Percentiles rank a stretch among this genome's conserved stretches.
phyloP scores from a whole-genome alignment of 129 eudicot genomes.

The Logfia minima region DNA sequence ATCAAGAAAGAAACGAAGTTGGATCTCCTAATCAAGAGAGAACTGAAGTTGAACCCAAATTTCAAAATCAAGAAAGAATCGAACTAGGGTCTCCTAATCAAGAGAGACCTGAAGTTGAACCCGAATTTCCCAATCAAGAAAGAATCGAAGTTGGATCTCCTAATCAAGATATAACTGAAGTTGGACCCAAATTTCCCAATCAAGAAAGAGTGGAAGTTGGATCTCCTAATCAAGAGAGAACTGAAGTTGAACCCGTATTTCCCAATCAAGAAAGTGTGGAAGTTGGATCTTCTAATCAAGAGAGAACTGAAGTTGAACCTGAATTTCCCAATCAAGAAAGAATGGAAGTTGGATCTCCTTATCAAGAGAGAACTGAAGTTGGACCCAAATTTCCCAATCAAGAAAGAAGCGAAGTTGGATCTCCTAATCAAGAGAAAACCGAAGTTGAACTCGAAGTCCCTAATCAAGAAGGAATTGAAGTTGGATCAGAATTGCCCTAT shows the following conservation, averaged over 20 bases:
- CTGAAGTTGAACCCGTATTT: not conserved
- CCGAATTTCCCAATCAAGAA: slow-evolving; percentile 13
- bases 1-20: slow-evolving; percentile 10
- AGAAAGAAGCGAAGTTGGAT: slow-evolving; percentile 64
- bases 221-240: not conserved
- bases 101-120: not conserved
- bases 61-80: not conserved
- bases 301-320: not conserved
- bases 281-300: not conserved
- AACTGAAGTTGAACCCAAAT: not conserved
- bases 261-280: not conserved
- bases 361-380: not conserved
- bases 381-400: slow-evolving; percentile 31
- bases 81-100: too few species aligned
- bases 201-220: slow-evolving; percentile 24
- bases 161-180: slow-evolving; percentile 9
- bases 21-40: slow-evolving; percentile 8
- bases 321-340: not conserved
- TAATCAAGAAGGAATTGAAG: slow-evolving; percentile 16
- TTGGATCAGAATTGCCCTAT: slow-evolving; percentile 9
- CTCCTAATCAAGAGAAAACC: slow-evolving; percentile 26
- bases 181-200: slow-evolving; percentile 19
- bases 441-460: slow-evolving; percentile 21
- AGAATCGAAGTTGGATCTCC: slow-evolving; percentile 27
- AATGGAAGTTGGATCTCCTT: not conserved